Evolutionary conservation across 495 filamentous ascomycete species (phyloP).

Genomic region (Daldinia caldariorum): DNA sequence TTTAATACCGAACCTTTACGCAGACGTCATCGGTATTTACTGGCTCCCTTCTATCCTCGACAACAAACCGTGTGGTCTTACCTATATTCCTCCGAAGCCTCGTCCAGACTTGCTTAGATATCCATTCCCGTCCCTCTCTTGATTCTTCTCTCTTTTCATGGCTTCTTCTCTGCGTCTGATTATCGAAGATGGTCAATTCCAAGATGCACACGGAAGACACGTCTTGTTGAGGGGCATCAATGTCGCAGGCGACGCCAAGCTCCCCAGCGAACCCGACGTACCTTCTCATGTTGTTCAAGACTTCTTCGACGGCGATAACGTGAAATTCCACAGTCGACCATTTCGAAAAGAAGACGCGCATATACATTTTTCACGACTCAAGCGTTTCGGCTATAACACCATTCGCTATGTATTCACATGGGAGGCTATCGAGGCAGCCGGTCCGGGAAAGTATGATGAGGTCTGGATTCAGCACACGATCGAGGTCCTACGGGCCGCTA

Average conservation of each 20-base stretch:
- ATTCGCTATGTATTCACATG: constrained; percentile 97
- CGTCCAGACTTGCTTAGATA: neutral
- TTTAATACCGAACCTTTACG: constrained; percentile 1
- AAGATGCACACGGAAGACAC: constrained; percentile 65
- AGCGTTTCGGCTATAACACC: constrained; percentile 91
- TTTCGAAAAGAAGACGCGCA: constrained; percentile 86
- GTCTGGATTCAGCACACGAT: constrained; percentile 94
- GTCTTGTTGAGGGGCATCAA: constrained; percentile 72
- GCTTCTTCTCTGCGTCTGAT: constrained; percentile 64
- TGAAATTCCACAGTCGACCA: constrained; percentile 87
- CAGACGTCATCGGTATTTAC: constrained; percentile 34
- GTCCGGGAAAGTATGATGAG: constrained; percentile 94
- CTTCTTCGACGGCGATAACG: constrained; percentile 93
- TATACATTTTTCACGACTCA: constrained; percentile 85
- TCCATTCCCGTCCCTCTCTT: too few relatives aligned
- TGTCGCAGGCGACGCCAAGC: constrained; percentile 71
- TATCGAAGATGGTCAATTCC: constrained; percentile 85
- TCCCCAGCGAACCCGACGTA: constrained; percentile 77
- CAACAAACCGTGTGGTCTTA: neutral
- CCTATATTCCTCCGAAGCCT: constrained; percentile 11
- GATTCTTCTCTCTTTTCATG: constrained; percentile 47
- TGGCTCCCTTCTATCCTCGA: neutral
- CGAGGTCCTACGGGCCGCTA: constrained; percentile 80
- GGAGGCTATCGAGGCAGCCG: constrained; percentile 97
- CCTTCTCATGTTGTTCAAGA: constrained; percentile 80